Evolutionary conservation across 2,329 filamentous ascomycete species (phyloP).

Genomic region (Karstenula rhodostoma): DNA sequence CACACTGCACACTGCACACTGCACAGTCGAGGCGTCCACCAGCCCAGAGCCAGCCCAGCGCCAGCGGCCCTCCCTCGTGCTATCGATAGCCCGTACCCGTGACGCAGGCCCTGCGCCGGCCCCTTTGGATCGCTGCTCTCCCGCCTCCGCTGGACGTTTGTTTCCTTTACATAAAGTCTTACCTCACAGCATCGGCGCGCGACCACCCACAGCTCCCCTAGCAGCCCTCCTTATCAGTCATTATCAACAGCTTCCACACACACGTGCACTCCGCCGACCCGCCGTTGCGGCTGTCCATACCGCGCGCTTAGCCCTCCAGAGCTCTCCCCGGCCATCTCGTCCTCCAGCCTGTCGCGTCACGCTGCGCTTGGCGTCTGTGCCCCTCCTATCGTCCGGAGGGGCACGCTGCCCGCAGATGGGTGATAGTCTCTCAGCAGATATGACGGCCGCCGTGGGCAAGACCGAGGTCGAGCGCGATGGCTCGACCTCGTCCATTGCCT

Average conservation of each 20-base stretch:
- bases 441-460: slow-evolving; percentile 57
- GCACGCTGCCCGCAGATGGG: slow-evolving; percentile 59
- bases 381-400: slow-evolving; percentile 50
- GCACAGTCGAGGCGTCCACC: not conserved
- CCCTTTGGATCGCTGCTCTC: slow-evolving; percentile 38
- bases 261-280: slow-evolving; percentile 41
- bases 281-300: slow-evolving; percentile 43
- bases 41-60: no score
- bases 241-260: slow-evolving; percentile 52
- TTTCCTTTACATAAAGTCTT: slow-evolving; percentile 60
- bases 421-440: slow-evolving; percentile 56
- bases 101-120: slow-evolving; percentile 30
- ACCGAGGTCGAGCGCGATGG: slow-evolving; percentile 54
- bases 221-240: slow-evolving; percentile 52
- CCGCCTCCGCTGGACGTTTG: slow-evolving; percentile 44
- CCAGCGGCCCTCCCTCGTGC: not conserved
- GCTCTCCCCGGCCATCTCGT: slow-evolving; percentile 28
- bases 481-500: slow-evolving; percentile 59
- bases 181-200: slow-evolving; percentile 55
- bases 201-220: slow-evolving; percentile 45
- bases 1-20: no score
- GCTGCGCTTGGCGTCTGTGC: slow-evolving; percentile 47
- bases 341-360: slow-evolving; percentile 41
- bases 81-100: slow-evolving; percentile 18
- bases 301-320: slow-evolving; percentile 49